Percentiles rank a stretch among this genome's conserved stretches.
These are phyloP conservation scores for Malassezia slooffiae DNA, from an alignment of 1,284 basidiomycete genomes.

Conservation along the genomic window DNA sequence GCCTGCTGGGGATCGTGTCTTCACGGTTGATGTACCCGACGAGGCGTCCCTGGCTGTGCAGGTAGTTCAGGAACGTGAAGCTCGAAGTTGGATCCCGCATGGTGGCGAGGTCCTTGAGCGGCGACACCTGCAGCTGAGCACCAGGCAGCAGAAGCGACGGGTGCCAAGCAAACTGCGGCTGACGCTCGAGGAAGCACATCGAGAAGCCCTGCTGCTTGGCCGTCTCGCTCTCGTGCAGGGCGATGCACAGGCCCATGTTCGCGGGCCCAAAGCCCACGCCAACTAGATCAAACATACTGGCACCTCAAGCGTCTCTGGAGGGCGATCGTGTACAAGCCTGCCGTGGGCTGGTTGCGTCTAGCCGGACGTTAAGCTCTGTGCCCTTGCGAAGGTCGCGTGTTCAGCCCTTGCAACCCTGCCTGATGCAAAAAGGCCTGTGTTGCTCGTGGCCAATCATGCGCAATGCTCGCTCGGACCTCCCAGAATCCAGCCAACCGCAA, in stretches of 20 bases:
- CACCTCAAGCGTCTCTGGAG: too few relatives aligned
- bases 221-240: conserved; percentile 35
- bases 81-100: conserved; percentile 44
- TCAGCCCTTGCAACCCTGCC: too few relatives aligned
- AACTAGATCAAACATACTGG: conserved; percentile 34
- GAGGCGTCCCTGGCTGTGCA: conserved; percentile 37
- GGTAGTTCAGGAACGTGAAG: conserved; percentile 42
- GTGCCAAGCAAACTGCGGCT: conserved; percentile 43
- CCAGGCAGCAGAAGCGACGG: conserved; percentile 41
- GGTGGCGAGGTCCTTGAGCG: conserved; percentile 43
- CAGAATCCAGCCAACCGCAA: too few relatives aligned
- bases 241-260: conserved; percentile 40
- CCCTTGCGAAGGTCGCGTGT: too few relatives aligned
- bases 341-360: too few relatives aligned
- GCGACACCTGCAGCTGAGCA: conserved; percentile 44
- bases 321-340: too few relatives aligned
- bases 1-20: conserved; percentile 35
- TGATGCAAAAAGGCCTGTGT: too few relatives aligned
- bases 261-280: conserved; percentile 44
- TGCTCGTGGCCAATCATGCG: too few relatives aligned
- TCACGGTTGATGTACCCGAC: conserved; percentile 44
- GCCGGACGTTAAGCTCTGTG: too few relatives aligned
- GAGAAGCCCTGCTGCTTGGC: conserved; percentile 24
- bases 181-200: conserved; percentile 35
- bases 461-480: too few relatives aligned